Conservation (phyloP, 129 eudicot species). For the Pulicaria dysenterica region DNA sequence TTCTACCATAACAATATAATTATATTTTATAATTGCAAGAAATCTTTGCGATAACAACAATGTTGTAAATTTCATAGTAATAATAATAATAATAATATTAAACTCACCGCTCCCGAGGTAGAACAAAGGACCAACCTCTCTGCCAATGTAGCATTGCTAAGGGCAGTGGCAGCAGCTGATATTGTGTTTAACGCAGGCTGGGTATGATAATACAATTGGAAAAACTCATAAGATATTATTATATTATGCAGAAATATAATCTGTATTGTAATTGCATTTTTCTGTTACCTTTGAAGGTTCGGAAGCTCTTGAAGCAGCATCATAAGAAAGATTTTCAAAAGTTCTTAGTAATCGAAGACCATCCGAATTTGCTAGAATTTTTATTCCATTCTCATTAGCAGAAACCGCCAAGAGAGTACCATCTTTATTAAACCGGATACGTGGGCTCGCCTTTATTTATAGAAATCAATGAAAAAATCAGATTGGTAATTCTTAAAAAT, state of each 20-base stretch:
- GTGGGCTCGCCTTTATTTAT: constrained; percentile 51
- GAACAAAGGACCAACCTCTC: constrained; percentile 72
- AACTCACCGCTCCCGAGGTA: constrained; percentile 67
- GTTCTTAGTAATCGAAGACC: constrained; percentile 50
- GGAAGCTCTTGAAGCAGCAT: constrained; percentile 38
- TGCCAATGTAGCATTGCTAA: constrained; percentile 60
- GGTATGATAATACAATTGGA: background rate
- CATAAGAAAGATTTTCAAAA: constrained; percentile 34
- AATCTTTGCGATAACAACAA: too few species aligned
- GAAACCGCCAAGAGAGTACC: constrained; percentile 62
- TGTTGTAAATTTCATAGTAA: too few species aligned
- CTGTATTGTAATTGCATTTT: background rate
- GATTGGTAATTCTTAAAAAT: background rate
- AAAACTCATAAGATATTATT: background rate
- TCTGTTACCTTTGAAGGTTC: constrained; percentile 61
- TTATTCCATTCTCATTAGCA: constrained; percentile 50
- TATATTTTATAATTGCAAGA: background rate
- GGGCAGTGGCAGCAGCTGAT: constrained; percentile 53
- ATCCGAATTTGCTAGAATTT: constrained; percentile 50
- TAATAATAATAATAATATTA: background rate
- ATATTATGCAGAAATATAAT: background rate
- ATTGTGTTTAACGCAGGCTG: constrained; percentile 72
- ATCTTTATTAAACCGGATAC: constrained; percentile 54
- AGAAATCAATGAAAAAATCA: constrained; percentile 7
- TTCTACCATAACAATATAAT: constrained; percentile 25